phyloP scores from a whole-genome alignment of 2,329 filamentous ascomycete genomes.

The Neopestalotiopsis sp. region DNA sequence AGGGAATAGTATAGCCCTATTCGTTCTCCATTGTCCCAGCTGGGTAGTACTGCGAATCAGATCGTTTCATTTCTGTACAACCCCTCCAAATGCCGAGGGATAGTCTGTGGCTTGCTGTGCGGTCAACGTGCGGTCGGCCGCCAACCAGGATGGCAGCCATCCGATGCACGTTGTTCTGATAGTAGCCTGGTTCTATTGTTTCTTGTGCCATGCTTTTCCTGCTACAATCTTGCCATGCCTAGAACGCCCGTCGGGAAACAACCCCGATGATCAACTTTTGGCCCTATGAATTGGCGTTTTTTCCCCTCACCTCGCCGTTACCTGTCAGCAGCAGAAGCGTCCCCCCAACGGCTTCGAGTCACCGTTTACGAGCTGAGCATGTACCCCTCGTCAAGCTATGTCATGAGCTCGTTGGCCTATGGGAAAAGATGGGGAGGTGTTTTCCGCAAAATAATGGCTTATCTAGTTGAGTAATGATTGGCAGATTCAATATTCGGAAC shows the following conservation, averaged over 20 bases:
- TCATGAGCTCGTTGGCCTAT: not conserved
- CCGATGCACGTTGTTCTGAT: not conserved
- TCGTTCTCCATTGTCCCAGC: too few species aligned
- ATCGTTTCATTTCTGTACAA: too few species aligned
- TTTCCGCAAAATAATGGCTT: not conserved
- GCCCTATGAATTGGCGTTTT: not conserved
- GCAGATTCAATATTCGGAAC: not conserved
- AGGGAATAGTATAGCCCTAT: too few species aligned
- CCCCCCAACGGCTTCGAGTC: not conserved
- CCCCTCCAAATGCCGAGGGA: too few species aligned
- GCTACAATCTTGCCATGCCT: not conserved
- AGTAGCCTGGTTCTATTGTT: not conserved
- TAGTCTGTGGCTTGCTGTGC: too few species aligned
- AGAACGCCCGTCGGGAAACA: not conserved
- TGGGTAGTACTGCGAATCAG: too few species aligned
- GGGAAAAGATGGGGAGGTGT: not conserved
- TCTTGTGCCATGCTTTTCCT: not conserved
- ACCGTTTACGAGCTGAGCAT: not conserved
- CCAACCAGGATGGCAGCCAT: too few species aligned
- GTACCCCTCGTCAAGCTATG: not conserved
- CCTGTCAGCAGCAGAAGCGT: not conserved
- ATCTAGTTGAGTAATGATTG: not conserved
- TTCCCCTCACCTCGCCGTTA: not conserved
- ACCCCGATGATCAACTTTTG: not conserved
- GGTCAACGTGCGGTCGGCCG: too few species aligned